Base-by-base conservation (phyloP, 1,284 basidiomycete genomes). In the Trichosporon sp. region DNA sequence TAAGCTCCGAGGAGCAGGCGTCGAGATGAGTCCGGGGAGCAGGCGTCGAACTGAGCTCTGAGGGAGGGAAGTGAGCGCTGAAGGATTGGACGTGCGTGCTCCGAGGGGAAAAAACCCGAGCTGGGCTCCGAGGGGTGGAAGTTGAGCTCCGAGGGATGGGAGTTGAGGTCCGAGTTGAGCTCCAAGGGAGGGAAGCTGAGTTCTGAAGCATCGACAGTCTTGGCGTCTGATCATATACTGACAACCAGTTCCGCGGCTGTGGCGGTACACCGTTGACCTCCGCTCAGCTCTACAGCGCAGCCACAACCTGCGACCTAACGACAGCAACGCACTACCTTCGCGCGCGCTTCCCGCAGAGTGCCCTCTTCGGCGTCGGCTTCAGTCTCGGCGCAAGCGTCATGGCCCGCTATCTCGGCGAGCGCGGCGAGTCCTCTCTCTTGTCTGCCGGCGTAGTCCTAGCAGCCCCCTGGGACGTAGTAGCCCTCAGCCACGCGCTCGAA, bases 331-430 rank as follows among this genome's bases (percentile, higher is more conserved):
- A 90, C 74, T 90, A 90, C 79, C 85, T 98, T 59, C 84, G 87
- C 5, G 80, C 86, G 64, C 80, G 82, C 64, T 95, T 89, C 72
- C 94, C 96, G 2, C 80, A 85, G 23, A 91, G 94, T 0, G 89
- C 89, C 7, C 81, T 98, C 40, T 82, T 95, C 33, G 95, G 91
- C 11, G 81, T 96, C 29, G 93, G 93, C 6, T 99, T 97, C 82
- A 96, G 92, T 3, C 86, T 99, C 56, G 96, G 95, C 59, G 92
- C 94, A 37, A 92, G 92, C 73, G 89, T 98, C 46, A 81, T 99
- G 67, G 89, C 91, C n/a, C 86, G 92, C 67, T 97, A 96, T 79
- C 82, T 95, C 58, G 93, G 91, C 6, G 89, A 96, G 78, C 89
- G 95, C 74, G 90, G 90, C 9, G 84, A 85, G n/a, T 73, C 82